A percentile compares a stretch with the other conserved stretches of the same genome.
Evolutionary conservation across 345 rosid species (phyloP).

Genomic region (Nephelium lappaceum): DNA sequence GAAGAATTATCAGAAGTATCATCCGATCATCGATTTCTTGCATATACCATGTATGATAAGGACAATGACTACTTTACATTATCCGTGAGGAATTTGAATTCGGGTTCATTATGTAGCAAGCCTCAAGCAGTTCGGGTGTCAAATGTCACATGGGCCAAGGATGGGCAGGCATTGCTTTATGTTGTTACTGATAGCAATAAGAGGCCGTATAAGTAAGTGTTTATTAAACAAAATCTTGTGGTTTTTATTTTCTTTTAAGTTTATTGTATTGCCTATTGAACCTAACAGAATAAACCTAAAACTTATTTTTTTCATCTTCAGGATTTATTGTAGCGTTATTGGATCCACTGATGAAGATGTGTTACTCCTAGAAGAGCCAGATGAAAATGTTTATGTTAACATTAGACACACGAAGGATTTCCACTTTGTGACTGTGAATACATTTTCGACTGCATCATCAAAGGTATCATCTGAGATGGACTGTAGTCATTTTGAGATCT

Average conservation of each 20-base stretch:
- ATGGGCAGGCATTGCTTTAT: slow-evolving; percentile 84
- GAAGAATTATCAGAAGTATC: slow-evolving; percentile 95
- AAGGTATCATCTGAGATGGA: slow-evolving; percentile 52
- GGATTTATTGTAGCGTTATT: slow-evolving; percentile 80
- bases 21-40: slow-evolving; percentile 86
- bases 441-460: slow-evolving; percentile 70
- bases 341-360: slow-evolving; percentile 93
- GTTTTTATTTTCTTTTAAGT: slow-evolving; percentile 4
- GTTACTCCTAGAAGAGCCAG: slow-evolving; percentile 74
- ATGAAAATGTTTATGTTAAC: slow-evolving; percentile 66
- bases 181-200: slow-evolving; percentile 81
- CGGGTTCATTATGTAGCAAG: slow-evolving; percentile 89
- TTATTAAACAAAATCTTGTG: background rate
- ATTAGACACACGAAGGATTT: slow-evolving; percentile 86
- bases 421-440: slow-evolving; percentile 65
- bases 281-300: slow-evolving; percentile 15
- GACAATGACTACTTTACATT: slow-evolving; percentile 81
- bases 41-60: slow-evolving; percentile 98
- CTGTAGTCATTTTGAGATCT: slow-evolving; percentile 11
- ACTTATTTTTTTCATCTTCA: slow-evolving; percentile 23
- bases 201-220: slow-evolving; percentile 74
- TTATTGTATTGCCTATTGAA: slow-evolving; percentile 8
- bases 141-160: slow-evolving; percentile 86
- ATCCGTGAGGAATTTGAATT: slow-evolving; percentile 81
- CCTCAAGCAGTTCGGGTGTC: slow-evolving; percentile 89